Conservation (phyloP, 306 rosid genomes). For the Casuarina glauca region DNA sequence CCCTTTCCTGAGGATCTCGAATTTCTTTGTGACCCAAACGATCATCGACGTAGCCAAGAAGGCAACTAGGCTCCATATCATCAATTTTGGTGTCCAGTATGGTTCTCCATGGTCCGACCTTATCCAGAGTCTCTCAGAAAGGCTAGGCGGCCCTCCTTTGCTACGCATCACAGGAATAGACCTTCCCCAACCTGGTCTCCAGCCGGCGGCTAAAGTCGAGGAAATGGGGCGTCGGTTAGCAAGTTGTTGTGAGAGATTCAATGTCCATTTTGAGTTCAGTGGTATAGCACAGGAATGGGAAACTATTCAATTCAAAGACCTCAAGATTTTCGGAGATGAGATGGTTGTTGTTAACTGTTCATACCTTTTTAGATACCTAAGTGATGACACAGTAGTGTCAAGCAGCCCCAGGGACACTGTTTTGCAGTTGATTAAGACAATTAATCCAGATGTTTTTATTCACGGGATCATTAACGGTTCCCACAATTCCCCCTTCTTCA, state of each 20-base stretch:
- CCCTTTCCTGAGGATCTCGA: constrained; percentile 60
- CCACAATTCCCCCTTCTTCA: constrained; percentile 76
- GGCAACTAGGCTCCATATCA: constrained; percentile 52
- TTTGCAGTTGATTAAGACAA: constrained; percentile 61
- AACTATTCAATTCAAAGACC: constrained; percentile 57
- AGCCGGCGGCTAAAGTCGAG: constrained; percentile 62
- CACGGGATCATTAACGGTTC: constrained; percentile 53
- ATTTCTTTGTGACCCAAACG: constrained; percentile 37
- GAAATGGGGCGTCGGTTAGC: constrained; percentile 78
- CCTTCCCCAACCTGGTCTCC: constrained; percentile 71
- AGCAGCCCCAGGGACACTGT: constrained; percentile 65
- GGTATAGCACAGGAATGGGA: constrained; percentile 73
- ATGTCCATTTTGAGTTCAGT: constrained; percentile 68
- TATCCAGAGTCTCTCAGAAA: constrained; percentile 44
- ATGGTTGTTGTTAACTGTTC: constrained; percentile 53
- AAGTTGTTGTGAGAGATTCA: constrained; percentile 44
- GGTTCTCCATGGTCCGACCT: constrained; percentile 86
- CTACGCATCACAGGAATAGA: constrained; percentile 72
- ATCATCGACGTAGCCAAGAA: constrained; percentile 40
- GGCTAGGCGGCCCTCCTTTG: constrained; percentile 47
- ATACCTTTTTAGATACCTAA: constrained; percentile 53
- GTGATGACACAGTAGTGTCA: constrained; percentile 69
- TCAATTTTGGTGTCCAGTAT: constrained; percentile 69
- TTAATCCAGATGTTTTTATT: constrained; percentile 65
- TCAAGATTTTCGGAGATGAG: constrained; percentile 44